Percentiles rank a stretch among this genome's conserved stretches.
phyloP scores from a whole-genome alignment of 1,284 basidiomycete genomes.

The Xerocomus amazonicus region DNA sequence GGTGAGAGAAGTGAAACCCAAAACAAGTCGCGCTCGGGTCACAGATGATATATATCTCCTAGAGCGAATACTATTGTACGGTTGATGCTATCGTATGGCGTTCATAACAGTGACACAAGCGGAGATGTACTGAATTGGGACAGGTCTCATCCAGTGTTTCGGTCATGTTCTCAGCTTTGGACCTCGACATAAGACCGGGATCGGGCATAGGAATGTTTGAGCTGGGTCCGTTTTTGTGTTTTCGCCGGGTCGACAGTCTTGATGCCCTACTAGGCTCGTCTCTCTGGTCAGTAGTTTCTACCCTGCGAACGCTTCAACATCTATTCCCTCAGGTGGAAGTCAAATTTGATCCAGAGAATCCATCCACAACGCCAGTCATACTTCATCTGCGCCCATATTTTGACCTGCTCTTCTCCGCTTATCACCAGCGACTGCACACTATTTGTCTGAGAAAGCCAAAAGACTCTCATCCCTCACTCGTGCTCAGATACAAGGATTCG shows the following conservation, averaged over 20 bases:
- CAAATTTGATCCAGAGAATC: constrained; percentile 75
- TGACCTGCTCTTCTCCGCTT: constrained; percentile 75
- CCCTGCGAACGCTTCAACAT: constrained; percentile 58
- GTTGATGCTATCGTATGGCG: too few species aligned
- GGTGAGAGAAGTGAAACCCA: neutral
- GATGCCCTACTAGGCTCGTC: constrained; percentile 55
- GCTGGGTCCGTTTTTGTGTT: constrained; percentile 48
- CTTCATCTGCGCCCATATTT: constrained; percentile 76
- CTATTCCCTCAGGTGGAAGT: constrained; percentile 79
- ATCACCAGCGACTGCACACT: constrained; percentile 71
- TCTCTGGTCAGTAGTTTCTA: constrained; percentile 76
- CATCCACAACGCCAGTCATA: constrained; percentile 71
- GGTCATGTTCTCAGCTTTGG: constrained; percentile 60
- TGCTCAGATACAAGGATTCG: constrained; percentile 65
- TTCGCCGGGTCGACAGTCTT: constrained; percentile 1
- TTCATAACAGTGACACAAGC: too few species aligned
- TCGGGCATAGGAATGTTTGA: constrained; percentile 74
- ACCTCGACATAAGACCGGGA: constrained; percentile 78
- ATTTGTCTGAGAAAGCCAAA: constrained; percentile 66
- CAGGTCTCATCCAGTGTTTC: constrained; percentile 3
- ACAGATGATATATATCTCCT: too few species aligned
- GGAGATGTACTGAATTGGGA: constrained; percentile 12
- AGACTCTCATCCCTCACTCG: constrained; percentile 60
- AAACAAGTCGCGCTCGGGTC: neutral
- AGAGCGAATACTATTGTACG: neutral